Conservation (phyloP, 208 protist species). For the Strigomonas culicis region DNA sequence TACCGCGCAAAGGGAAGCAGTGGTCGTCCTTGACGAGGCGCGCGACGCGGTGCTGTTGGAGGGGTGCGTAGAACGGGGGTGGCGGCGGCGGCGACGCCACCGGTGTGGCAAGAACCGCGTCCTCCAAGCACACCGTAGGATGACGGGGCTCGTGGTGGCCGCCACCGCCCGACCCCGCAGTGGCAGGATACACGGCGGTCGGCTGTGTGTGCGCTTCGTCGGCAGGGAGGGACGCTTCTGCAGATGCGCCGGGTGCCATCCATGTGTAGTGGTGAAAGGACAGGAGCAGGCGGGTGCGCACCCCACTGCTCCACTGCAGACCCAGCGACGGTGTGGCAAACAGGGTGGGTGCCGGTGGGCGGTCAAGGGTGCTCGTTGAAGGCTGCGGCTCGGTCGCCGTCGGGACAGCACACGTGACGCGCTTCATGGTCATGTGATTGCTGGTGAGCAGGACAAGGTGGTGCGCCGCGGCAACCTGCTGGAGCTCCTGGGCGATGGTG, state of each 20-base stretch:
- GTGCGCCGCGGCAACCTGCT: slow-evolving; percentile 30
- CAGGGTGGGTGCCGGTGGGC: background rate
- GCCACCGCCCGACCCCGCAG: background rate
- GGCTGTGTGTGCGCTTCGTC: background rate
- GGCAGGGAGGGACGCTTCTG: too few species aligned
- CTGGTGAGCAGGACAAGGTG: slow-evolving; percentile 65
- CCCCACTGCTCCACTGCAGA: slow-evolving; percentile 55
- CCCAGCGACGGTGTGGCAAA: slow-evolving; percentile 71
- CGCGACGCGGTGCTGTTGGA: slow-evolving; percentile 74
- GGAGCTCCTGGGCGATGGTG: slow-evolving; percentile 50
- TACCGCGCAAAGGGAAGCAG: slow-evolving; percentile 25
- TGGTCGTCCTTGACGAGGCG: slow-evolving; percentile 64
- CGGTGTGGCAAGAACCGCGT: slow-evolving; percentile 15
- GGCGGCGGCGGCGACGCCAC: background rate
- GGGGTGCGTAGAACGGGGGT: background rate
- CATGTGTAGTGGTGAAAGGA: slow-evolving; percentile 51
- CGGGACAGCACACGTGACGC: background rate
- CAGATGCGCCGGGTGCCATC: too few species aligned
- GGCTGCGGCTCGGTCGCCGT: background rate
- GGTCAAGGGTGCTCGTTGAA: background rate
- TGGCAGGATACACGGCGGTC: background rate
- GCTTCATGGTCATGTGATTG: slow-evolving; percentile 84
- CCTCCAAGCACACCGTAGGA: slow-evolving; percentile 19
- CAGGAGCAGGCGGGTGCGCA: slow-evolving; percentile 57
- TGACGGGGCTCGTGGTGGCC: background rate